Base-by-base conservation (phyloP, 139 green algal genomes). In the Mesotaenium endlicherianum region DNA sequence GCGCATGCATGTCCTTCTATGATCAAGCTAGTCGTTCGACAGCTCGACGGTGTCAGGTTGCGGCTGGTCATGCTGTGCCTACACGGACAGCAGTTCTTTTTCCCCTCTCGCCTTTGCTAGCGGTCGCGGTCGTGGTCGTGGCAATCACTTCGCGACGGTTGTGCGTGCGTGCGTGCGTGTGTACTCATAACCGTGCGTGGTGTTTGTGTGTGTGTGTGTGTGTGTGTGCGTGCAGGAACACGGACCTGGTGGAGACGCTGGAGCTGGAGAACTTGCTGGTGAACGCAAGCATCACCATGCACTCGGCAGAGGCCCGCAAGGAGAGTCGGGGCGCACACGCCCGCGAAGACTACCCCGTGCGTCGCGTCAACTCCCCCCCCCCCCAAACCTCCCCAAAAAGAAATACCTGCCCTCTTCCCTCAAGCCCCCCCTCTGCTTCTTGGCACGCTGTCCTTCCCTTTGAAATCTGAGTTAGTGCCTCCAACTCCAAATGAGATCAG, bases 251-350 rank as follows among this genome's bases (percentile, higher is more conserved):
- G 50, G 96, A 99, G 90, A 94, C 96, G 40, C 77, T 99, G 80
- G 96, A 99, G 94, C 93, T 99, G 83, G 94, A 99, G 86, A 99
- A 99, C 91, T 90, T 99, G 89, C 92, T 99, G 17, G 93, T 93
- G 77, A 98, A 97, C 78, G 94, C 95, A 11, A 76, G 88, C 31
- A 80, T 94, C 49, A 97, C 94, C 30, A 96, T 96, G 91, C 94
- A 97, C 90, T 90, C 67, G 4, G 95, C 89, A 0, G 89, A 92
- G 50, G 57, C 72, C 14, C 79, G 90, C 70, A 93, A 97, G 88
- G 96, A 99, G 89, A 93, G 79, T 1, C 94, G 96, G 49, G 96
- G 96, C 26, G 96, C 96, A 1, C 96, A 99, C 84, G 93, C 96
- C 3, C 93, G 94, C 36, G 96, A 99, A 90, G 96, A 99, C 91